Evolutionary conservation across 345 rosid genomes (phyloP).

Genomic region (Lepidium didymum): DNA sequence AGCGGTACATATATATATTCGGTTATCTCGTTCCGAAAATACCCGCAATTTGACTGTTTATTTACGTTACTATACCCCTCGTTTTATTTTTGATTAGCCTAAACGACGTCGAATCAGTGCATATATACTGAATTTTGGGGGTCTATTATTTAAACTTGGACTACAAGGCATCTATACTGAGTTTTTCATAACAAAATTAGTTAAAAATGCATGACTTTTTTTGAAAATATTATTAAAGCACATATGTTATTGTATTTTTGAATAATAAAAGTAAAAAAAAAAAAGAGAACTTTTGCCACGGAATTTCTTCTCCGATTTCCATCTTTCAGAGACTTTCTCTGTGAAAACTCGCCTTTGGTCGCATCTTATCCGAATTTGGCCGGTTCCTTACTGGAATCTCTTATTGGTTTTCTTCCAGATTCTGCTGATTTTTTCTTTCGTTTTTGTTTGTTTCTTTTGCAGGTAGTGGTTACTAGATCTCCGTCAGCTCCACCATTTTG

Average conservation of each 20-base stretch:
- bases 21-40: neutral
- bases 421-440: too few relatives aligned
- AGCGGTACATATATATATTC: neutral
- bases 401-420: too few relatives aligned
- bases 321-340: too few relatives aligned
- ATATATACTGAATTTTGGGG: neutral
- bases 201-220: neutral
- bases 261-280: neutral
- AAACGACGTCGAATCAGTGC: conserved; percentile 2
- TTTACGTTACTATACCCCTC: neutral
- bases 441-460: too few relatives aligned
- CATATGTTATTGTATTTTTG: neutral
- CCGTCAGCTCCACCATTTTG: too few relatives aligned
- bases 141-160: neutral
- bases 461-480: too few relatives aligned
- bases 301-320: too few relatives aligned
- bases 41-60: neutral
- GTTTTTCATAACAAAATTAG: neutral
- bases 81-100: neutral
- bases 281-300: neutral
- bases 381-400: too few relatives aligned
- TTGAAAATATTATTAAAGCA: neutral
- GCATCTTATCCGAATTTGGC: too few relatives aligned
- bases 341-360: too few relatives aligned
- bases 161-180: neutral